A percentile compares a stretch with the other conserved stretches of the same genome.
Conservation (phyloP, 2,329 filamentous ascomycete genomes). For the Intubia oerlemansii region DNA sequence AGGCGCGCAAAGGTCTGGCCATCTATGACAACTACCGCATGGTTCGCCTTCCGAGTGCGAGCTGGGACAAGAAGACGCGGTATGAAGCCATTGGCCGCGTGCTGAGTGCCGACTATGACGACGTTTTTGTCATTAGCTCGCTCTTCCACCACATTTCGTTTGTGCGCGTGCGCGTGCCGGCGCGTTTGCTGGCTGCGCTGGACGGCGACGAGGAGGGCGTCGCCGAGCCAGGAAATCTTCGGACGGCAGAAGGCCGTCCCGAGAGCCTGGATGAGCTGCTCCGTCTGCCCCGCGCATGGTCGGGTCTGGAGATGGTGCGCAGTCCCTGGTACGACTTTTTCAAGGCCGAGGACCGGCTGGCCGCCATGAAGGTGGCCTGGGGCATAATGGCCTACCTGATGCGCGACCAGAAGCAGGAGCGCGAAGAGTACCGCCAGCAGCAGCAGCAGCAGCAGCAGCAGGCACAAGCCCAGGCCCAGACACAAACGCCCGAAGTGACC, state of each 20-base stretch:
- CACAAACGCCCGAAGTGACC: too few relatives aligned
- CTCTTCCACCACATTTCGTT: conserved; percentile 41
- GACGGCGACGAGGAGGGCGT: conserved; percentile 17
- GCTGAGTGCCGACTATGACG: conserved; percentile 27
- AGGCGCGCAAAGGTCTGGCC: conserved; percentile 29
- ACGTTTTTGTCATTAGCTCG: conserved; percentile 38
- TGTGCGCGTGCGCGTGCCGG: conserved; percentile 35
- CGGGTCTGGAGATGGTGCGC: conserved; percentile 29
- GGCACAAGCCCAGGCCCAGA: too few relatives aligned
- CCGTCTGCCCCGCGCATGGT: too few relatives aligned
- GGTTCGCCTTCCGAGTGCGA: conserved; percentile 31
- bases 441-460: too few relatives aligned
- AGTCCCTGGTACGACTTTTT: conserved; percentile 43
- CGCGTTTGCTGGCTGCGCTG: conserved; percentile 27
- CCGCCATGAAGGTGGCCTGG: conserved; percentile 36
- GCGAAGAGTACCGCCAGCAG: too few relatives aligned
- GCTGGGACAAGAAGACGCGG: conserved; percentile 37
- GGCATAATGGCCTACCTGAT: conserved; percentile 38
- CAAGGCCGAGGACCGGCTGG: conserved; percentile 26
- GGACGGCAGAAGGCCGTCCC: too few relatives aligned
- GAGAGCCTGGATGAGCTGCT: not conserved
- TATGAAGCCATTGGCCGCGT: conserved; percentile 35
- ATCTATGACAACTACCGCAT: conserved; percentile 44
- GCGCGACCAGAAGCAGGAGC: conserved; percentile 17
- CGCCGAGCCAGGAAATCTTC: too few relatives aligned